Base-by-base conservation (phyloP, 768 basidiomycete genomes). In the Lactifluus echinatus region DNA sequence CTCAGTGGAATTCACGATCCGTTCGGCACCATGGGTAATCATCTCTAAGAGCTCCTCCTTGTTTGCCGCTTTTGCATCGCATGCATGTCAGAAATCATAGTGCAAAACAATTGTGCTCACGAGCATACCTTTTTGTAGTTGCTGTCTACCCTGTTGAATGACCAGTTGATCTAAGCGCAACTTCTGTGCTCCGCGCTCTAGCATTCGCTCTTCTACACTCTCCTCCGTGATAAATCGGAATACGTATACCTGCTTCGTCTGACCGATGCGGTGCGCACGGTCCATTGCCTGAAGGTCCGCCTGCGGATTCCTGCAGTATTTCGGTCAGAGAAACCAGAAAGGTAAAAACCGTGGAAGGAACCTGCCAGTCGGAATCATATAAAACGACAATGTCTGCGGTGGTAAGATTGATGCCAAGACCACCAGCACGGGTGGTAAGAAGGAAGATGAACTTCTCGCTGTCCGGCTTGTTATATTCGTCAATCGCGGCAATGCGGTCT, bases 241-340 rank as follows among this genome's bases (percentile, higher is more conserved):
- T 4, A 96, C 94, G 65, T 93, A 94, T 19, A 96, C 94, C 71
- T 97, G 93, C 72, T 95, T 97, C 44, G 90, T 95, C 73, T 97
- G 93, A 3, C 93, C 93, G 60, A 95, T 95, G 55, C 93, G 89
- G 73, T 95, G 93, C 0, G 94, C 94, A 56, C 93, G 89, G 67
- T 98, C 93, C 95, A 96, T 97, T 4, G 96, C 96, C 69, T 99
- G 96, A 45, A 99, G 72, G 75, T 99, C 96, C 2, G 95, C 96
- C 73, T 99, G 96, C 1, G 96, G 95, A 70, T 98, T 99, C 93
- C 88, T 92, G 63, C 11, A 15, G 14, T 5, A 42, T 19, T 12
- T 34, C 3, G 21, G 34, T 55, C 24, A 59, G 46, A 42, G 29
- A 51, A 33, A 12, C n/a, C 28, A 5, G 24, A 21, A 47, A 34